These are phyloP conservation scores for Hanseniaspora guilliermondii DNA, from an alignment of 805 yeast species.

Conservation along the genomic window DNA sequence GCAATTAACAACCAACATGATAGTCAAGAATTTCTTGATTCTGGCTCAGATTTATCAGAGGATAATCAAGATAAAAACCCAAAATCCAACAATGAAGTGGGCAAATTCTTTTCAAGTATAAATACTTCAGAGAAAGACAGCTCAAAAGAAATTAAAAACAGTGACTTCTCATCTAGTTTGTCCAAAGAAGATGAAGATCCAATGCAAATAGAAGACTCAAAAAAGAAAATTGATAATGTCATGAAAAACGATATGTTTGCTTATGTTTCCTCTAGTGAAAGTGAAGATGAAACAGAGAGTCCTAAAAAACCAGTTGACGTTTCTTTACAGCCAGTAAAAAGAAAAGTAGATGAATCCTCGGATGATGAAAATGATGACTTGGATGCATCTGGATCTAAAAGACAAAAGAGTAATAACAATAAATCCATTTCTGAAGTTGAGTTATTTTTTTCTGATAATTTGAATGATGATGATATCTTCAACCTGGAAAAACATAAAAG, in stretches of 20 bases:
- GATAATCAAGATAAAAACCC: too few relatives aligned
- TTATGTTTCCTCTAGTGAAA: not conserved
- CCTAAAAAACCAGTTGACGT: not conserved
- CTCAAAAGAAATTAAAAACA: not conserved
- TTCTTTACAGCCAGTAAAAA: not conserved
- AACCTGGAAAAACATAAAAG: not conserved
- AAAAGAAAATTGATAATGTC: not conserved
- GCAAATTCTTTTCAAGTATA: too few relatives aligned
- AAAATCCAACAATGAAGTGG: too few relatives aligned
- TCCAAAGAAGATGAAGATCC: not conserved
- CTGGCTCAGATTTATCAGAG: too few relatives aligned
- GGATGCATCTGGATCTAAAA: not conserved
- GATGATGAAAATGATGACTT: not conserved
- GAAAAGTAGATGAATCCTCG: not conserved
- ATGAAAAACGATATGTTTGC: conserved; percentile 11
- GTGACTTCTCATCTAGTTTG: too few relatives aligned
- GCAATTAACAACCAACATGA: too few relatives aligned
- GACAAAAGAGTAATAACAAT: not conserved
- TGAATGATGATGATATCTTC: not conserved
- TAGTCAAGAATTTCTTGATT: too few relatives aligned
- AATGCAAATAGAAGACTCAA: not conserved
- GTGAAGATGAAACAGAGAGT: not conserved
- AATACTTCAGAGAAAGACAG: too few relatives aligned
- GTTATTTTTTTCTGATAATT: not conserved
- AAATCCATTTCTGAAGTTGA: not conserved